A percentile compares a stretch with the other conserved stretches of the same genome.
Conservation (phyloP, 257 asterid genomes). For the Solanum peruvianum region DNA sequence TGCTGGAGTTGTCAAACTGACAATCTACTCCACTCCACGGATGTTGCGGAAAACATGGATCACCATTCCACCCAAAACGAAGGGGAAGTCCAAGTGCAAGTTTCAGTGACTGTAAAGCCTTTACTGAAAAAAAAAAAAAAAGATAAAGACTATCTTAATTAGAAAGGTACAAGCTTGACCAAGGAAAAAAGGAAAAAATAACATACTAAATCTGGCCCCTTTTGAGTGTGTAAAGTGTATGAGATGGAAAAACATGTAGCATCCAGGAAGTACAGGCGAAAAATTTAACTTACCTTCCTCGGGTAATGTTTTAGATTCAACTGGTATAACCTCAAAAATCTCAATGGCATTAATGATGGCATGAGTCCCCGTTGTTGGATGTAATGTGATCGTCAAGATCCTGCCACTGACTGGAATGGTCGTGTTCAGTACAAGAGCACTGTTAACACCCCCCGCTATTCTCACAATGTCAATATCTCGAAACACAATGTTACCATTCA, state of each 20-base stretch:
- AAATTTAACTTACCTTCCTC: slow-evolving; percentile 53
- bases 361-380: slow-evolving; percentile 57
- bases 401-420: slow-evolving; percentile 76
- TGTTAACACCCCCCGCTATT: slow-evolving; percentile 56
- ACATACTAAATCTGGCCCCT: not conserved
- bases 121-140: slow-evolving; percentile 30
- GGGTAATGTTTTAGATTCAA: slow-evolving; percentile 74
- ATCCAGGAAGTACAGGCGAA: not conserved
- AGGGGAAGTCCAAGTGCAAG: slow-evolving; percentile 82
- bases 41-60: slow-evolving; percentile 97
- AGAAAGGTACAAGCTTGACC: not conserved
- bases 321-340: slow-evolving; percentile 65
- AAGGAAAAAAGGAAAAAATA: not conserved
- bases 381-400: slow-evolving; percentile 58
- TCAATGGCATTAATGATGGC: slow-evolving; percentile 76
- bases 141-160: not conserved
- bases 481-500: slow-evolving; percentile 54
- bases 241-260: not conserved
- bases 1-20: slow-evolving; percentile 46
- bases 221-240: not conserved
- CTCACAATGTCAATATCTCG: slow-evolving; percentile 50
- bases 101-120: slow-evolving; percentile 66
- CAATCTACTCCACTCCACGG: slow-evolving; percentile 99
- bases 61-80: slow-evolving; percentile 98
- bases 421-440: slow-evolving; percentile 67